Evolutionary conservation across 331 rosid genomes (phyloP).

Genomic region (Phaseolus coccineus): DNA sequence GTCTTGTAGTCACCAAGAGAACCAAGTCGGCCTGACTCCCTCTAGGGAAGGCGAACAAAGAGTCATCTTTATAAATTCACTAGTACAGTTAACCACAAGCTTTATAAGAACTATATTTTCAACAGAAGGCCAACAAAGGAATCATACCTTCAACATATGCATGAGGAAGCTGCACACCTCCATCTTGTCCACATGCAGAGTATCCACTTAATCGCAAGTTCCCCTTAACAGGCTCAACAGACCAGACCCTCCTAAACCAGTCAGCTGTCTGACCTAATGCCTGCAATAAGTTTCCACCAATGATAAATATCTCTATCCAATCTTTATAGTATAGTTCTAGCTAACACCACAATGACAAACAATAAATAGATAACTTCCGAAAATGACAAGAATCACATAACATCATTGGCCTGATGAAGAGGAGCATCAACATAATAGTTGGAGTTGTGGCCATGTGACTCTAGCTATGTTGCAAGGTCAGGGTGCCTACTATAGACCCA

Average conservation of each 20-base stretch:
- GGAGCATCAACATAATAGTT: neutral
- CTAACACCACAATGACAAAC: conserved; percentile 18
- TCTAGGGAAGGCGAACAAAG: conserved; percentile 56
- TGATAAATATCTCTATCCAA: conserved; percentile 46
- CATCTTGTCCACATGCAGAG: conserved; percentile 99
- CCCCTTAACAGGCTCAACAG: conserved; percentile 70
- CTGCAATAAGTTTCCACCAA: conserved; percentile 55
- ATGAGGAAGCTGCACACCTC: conserved; percentile 96
- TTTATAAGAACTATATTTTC: conserved; percentile 25
- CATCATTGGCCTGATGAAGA: conserved; percentile 10
- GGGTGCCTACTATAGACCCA: conserved; percentile 24
- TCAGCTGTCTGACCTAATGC: conserved; percentile 95
- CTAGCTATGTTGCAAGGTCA: conserved; percentile 18
- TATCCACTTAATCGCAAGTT: conserved; percentile 94
- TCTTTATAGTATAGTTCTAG: conserved; percentile 25
- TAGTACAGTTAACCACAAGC: conserved; percentile 6
- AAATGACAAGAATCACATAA: conserved; percentile 19
- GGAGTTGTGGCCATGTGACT: neutral
- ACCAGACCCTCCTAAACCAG: conserved; percentile 80
- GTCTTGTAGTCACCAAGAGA: conserved; percentile 97
- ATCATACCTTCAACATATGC: conserved; percentile 89
- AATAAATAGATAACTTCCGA: conserved; percentile 4
- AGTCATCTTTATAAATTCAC: conserved; percentile 12
- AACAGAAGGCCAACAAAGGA: conserved; percentile 27
- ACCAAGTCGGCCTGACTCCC: conserved; percentile 96